These are phyloP conservation scores for Populus simonii DNA, from an alignment of 345 rosid genomes.

Conservation along the genomic window DNA sequence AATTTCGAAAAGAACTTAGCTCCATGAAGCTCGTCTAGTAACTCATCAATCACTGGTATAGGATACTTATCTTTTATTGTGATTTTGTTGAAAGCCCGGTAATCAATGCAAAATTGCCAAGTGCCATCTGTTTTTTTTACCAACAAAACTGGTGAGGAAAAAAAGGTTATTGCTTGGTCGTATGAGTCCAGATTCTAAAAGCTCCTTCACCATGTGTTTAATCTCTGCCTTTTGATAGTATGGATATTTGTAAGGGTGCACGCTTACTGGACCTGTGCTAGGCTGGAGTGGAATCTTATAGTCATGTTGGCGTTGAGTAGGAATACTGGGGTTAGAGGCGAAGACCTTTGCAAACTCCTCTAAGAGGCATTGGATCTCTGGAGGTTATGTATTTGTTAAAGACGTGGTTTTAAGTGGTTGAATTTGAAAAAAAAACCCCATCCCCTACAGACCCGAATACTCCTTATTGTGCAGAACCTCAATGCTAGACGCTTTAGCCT, in stretches of 20 bases:
- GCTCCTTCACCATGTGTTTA: not conserved
- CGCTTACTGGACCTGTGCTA: not conserved
- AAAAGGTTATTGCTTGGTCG: too few species aligned
- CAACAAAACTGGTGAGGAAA: too few species aligned
- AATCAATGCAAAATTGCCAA: too few species aligned
- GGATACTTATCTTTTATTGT: too few species aligned
- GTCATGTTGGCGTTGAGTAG: not conserved
- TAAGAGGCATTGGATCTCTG: not conserved
- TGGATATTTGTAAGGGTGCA: not conserved
- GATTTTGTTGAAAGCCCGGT: too few species aligned
- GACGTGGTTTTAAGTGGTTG: not conserved
- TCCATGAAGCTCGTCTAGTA: too few species aligned
- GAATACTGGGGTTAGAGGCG: not conserved
- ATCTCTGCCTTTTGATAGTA: not conserved
- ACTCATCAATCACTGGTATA: too few species aligned
- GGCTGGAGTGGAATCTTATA: not conserved
- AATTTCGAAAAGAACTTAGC: too few species aligned
- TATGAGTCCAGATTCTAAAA: not conserved
- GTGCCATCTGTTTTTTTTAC: too few species aligned
- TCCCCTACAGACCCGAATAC: too few species aligned
- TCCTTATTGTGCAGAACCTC: not conserved
- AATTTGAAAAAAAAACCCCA: not conserved
- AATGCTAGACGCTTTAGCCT: not conserved
- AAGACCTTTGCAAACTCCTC: not conserved
- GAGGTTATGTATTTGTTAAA: too few species aligned